Conservation (phyloP, 2,329 filamentous ascomycete genomes). For the Diaporthe sp. region DNA sequence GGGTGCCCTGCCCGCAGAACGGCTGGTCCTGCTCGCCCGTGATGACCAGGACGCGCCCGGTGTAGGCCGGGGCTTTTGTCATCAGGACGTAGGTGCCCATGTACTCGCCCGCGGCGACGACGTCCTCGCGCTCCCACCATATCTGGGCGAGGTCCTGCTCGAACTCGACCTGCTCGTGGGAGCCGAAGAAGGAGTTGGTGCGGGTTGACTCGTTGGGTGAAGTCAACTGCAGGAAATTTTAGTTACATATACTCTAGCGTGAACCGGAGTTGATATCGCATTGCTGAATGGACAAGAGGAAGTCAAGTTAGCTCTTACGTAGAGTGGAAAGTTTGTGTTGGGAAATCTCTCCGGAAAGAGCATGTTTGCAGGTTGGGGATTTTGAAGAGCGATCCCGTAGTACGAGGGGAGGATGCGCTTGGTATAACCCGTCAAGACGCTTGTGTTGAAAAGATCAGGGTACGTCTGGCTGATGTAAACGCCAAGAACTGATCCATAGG, state of each 20-base stretch:
- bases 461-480: not conserved
- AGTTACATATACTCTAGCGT: not conserved
- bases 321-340: fast-evolving
- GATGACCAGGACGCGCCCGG: not conserved
- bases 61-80: not conserved
- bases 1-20: not conserved
- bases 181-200: not conserved
- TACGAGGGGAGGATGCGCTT: not conserved
- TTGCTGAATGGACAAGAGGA: not conserved
- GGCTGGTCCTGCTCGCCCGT: constrained; percentile 16
- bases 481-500: not conserved
- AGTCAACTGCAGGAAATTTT: not conserved
- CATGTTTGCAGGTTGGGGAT: not conserved
- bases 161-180: not conserved
- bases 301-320: not conserved
- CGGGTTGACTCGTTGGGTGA: not conserved
- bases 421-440: not conserved
- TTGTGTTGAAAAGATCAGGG: not conserved
- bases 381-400: not conserved
- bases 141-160: not conserved
- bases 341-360: not conserved
- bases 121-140: constrained; percentile 8
- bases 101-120: not conserved
- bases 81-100: not conserved
- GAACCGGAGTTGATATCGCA: not conserved